A percentile compares a stretch with the other conserved stretches of the same genome.
These are phyloP conservation scores for Scytalidium lignicola DNA, from an alignment of 2,329 filamentous ascomycete genomes.

Conservation along the genomic window DNA sequence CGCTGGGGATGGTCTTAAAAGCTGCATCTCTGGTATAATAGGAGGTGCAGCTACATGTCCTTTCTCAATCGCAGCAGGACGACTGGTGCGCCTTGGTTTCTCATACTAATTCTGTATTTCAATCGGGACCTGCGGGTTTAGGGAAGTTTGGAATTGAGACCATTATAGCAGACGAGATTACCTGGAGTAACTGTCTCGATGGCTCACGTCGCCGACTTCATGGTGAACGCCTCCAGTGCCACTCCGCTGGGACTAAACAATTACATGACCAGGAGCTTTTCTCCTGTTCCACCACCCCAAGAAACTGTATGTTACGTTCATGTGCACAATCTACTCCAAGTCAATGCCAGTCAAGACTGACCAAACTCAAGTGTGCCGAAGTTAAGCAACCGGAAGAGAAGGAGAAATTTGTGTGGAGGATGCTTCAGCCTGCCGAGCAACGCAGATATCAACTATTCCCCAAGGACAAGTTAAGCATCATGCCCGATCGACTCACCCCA, in stretches of 20 bases:
- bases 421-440: conserved; percentile 46
- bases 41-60: neutral
- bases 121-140: neutral
- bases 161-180: neutral
- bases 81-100: neutral
- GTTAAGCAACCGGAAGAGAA: conserved; percentile 19
- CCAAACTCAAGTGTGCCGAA: conserved; percentile 1
- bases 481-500: conserved; percentile 38
- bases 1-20: neutral
- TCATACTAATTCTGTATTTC: neutral
- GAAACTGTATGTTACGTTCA: neutral
- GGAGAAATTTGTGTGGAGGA: conserved; percentile 53
- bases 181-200: conserved; percentile 33
- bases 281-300: conserved; percentile 26
- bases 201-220: conserved; percentile 59
- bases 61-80: neutral
- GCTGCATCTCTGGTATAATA: neutral
- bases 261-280: conserved; percentile 47
- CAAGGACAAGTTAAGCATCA: conserved; percentile 34
- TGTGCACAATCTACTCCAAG: conserved; percentile 15
- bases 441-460: conserved; percentile 60
- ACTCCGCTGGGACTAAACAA: conserved; percentile 31
- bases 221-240: conserved; percentile 35
- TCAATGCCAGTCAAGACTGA: neutral
- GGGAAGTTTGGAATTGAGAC: neutral